Percentiles rank a stretch among this genome's conserved stretches.
Evolutionary conservation across 768 basidiomycete species (phyloP).

Genomic region (Boletales sp.): DNA sequence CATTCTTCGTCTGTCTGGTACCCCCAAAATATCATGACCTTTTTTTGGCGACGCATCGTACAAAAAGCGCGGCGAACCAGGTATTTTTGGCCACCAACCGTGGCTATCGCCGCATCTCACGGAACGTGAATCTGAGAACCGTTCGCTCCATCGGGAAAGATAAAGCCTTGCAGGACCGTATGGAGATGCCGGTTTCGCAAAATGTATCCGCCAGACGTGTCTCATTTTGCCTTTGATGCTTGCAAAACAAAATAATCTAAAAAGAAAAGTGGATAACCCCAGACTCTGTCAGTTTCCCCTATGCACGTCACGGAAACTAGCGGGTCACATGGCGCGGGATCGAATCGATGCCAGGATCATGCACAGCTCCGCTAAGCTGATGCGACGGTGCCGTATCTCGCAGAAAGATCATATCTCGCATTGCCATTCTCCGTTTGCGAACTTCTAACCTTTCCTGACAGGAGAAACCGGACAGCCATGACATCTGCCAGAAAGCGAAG

Average conservation of each 20-base stretch:
- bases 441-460: too few relatives aligned
- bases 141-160: slow-evolving; percentile 8
- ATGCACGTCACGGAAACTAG: slow-evolving; percentile 16
- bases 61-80: not conserved
- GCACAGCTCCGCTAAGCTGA: not conserved
- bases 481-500: too few relatives aligned
- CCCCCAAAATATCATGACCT: slow-evolving; percentile 10
- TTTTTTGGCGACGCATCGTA: not conserved
- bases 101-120: slow-evolving; percentile 23
- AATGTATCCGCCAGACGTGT: slow-evolving; percentile 13
- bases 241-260: not conserved
- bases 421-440: too few relatives aligned
- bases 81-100: slow-evolving; percentile 12
- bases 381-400: slow-evolving; percentile 17
- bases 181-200: slow-evolving; percentile 11
- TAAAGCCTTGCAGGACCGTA: not conserved
- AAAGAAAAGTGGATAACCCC: slow-evolving; percentile 5
- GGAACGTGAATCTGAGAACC: slow-evolving; percentile 18
- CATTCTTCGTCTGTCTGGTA: slow-evolving; percentile 8
- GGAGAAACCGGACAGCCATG: not conserved
- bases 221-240: slow-evolving; percentile 6
- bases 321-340: slow-evolving; percentile 20
- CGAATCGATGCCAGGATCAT: slow-evolving; percentile 7
- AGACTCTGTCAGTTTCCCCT: not conserved
- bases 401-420: slow-evolving; percentile 1